Percentiles rank a stretch among this genome's conserved stretches.
Conservation (phyloP, 768 basidiomycete species). For the Termitomyces sp. region DNA sequence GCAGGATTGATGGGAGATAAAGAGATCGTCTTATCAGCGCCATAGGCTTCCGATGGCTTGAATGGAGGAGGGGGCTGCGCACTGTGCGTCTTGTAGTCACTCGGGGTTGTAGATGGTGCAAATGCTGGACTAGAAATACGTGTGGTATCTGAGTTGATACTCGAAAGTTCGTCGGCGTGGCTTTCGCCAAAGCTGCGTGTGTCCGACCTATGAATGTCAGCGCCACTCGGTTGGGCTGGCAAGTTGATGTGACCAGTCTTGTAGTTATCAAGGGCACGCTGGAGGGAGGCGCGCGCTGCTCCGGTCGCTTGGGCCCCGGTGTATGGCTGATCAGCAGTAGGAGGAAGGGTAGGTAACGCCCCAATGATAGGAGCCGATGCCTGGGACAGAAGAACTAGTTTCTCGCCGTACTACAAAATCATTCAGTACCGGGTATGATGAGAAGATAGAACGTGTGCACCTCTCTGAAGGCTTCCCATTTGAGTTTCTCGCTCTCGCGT, state of each 20-base stretch:
- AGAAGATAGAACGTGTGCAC: slow-evolving; percentile 26
- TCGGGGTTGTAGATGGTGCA: slow-evolving; percentile 39
- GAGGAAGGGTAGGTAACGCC: slow-evolving; percentile 64
- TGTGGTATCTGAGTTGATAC: slow-evolving; percentile 34
- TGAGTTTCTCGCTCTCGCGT: slow-evolving; percentile 65
- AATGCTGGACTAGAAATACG: slow-evolving; percentile 18
- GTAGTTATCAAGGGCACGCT: slow-evolving; percentile 75
- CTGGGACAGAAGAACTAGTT: slow-evolving; percentile 67
- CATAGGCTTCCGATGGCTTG: slow-evolving; percentile 9
- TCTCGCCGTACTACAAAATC: slow-evolving; percentile 67
- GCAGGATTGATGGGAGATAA: slow-evolving; percentile 20
- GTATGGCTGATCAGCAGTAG: slow-evolving; percentile 51
- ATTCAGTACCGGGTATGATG: background rate
- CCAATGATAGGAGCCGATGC: slow-evolving; percentile 57
- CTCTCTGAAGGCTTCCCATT: slow-evolving; percentile 82
- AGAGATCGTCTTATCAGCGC: slow-evolving; percentile 15
- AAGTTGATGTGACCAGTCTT: slow-evolving; percentile 59
- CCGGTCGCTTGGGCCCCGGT: slow-evolving; percentile 58
- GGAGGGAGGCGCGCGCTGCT: slow-evolving; percentile 65
- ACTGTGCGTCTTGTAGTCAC: slow-evolving; percentile 16
- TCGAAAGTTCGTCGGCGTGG: slow-evolving; percentile 67
- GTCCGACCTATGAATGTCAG: slow-evolving; percentile 65
- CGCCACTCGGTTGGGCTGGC: slow-evolving; percentile 33
- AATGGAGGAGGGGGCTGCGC: slow-evolving; percentile 11
- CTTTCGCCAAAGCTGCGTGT: slow-evolving; percentile 82